phyloP scores from a whole-genome alignment of 2,329 filamentous ascomycete species.

The Dothistroma septosporum region DNA sequence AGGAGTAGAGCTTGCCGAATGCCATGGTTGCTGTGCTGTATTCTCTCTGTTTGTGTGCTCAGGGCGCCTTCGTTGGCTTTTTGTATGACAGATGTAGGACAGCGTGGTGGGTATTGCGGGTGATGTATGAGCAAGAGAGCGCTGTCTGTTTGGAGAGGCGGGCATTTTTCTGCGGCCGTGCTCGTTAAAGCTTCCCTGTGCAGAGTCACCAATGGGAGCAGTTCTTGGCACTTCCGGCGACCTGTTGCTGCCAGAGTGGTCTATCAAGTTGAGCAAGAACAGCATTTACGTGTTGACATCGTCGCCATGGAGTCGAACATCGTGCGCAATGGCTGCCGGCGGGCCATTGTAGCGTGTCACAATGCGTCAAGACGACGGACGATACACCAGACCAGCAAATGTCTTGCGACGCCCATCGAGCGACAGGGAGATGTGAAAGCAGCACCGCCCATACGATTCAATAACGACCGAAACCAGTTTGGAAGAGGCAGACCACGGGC shows the following conservation, averaged over 20 bases:
- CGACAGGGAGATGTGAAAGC: constrained; percentile 26
- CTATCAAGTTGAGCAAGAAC: background rate
- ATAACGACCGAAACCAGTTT: constrained; percentile 26
- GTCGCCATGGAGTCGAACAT: constrained; percentile 30
- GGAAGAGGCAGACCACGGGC: constrained; percentile 15
- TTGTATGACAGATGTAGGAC: constrained; percentile 9
- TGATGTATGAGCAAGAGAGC: background rate
- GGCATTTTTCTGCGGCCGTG: background rate
- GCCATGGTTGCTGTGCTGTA: constrained; percentile 28
- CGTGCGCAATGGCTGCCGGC: constrained; percentile 30
- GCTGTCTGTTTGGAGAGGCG: background rate
- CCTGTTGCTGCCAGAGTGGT: background rate
- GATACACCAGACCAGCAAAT: constrained; percentile 23
- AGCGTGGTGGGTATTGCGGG: constrained; percentile 8
- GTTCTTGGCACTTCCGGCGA: background rate
- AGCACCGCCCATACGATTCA: constrained; percentile 30
- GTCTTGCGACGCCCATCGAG: constrained; percentile 29
- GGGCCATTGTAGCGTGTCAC: constrained; percentile 27
- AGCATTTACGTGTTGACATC: background rate
- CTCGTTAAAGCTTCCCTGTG: background rate
- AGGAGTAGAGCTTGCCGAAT: constrained; percentile 97
- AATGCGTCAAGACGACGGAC: constrained; percentile 22
- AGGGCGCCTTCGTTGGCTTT: constrained; percentile 34
- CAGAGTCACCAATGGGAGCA: background rate
- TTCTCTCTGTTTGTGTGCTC: constrained; percentile 10